These are phyloP conservation scores for Amylostereum chailletii DNA, from an alignment of 1,284 basidiomycete species.

Conservation along the genomic window DNA sequence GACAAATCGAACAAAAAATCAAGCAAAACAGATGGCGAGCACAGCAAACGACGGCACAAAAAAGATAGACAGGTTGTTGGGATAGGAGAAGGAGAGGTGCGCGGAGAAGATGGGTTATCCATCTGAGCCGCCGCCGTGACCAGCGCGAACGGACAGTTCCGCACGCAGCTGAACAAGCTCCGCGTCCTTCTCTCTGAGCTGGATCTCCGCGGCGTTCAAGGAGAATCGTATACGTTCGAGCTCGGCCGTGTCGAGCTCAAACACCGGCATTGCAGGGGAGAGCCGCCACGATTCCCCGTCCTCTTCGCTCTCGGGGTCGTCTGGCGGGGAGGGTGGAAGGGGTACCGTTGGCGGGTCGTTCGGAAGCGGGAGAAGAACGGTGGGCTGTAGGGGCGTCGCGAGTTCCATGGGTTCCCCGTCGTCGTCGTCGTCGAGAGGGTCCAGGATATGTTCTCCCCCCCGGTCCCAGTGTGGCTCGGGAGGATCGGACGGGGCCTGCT, in stretches of 20 bases:
- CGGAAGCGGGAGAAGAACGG: constrained; percentile 14
- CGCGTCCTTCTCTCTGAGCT: constrained; percentile 3
- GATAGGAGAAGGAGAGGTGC: neutral
- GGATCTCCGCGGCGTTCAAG: neutral
- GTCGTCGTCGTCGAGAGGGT: constrained; percentile 14
- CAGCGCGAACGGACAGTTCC: neutral
- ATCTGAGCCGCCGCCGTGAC: neutral
- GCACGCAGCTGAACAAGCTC: neutral
- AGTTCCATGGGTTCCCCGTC: constrained; percentile 49
- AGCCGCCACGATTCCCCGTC: no score
- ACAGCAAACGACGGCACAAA: no score
- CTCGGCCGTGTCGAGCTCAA: neutral
- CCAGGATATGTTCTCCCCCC: constrained; percentile 12
- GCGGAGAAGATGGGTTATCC: neutral
- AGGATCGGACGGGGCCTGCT: no score
- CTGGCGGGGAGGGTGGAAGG: no score
- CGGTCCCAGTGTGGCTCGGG: neutral
- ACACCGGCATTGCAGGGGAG: neutral
- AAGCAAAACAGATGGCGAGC: no score
- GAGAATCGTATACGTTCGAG: neutral
- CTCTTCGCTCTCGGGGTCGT: no score
- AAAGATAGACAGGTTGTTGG: no score
- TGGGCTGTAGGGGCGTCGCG: constrained; percentile 44
- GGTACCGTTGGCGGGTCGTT: no score
- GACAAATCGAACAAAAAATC: no score